Evolutionary conservation across 179 eudicot genomes (phyloP).

Genomic region (Dionaea muscipula): DNA sequence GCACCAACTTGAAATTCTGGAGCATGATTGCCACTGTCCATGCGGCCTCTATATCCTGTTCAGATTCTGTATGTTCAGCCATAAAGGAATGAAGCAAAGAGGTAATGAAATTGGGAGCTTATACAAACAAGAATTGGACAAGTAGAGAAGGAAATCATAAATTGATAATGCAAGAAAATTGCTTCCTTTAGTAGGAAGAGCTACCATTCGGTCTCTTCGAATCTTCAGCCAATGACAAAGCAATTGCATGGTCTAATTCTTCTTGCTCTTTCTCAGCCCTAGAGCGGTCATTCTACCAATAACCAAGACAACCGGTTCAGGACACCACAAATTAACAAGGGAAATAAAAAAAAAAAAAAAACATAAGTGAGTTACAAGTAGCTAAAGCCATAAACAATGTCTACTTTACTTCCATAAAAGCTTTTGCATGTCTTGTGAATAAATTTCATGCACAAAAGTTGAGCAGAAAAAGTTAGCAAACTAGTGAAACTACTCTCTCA

Average conservation of each 20-base stretch:
- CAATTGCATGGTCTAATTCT: conserved; percentile 54
- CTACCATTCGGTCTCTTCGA: conserved; percentile 42
- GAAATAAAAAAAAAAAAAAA: too few relatives aligned
- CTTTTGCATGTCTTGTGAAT: too few relatives aligned
- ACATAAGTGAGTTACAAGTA: too few relatives aligned
- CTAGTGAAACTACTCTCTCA: too few relatives aligned
- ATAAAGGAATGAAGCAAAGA: not conserved
- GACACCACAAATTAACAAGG: not conserved
- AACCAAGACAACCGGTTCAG: not conserved
- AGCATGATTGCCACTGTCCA: conserved; percentile 40
- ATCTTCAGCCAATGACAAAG: conserved; percentile 50
- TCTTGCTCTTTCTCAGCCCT: conserved; percentile 38
- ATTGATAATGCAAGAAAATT: not conserved
- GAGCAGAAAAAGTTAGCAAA: too few relatives aligned
- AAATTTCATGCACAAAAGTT: too few relatives aligned
- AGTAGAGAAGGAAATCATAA: not conserved
- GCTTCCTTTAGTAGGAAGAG: not conserved
- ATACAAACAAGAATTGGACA: not conserved
- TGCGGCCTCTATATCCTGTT: conserved; percentile 38
- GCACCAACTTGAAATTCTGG: conserved; percentile 39
- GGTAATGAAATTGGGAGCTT: not conserved
- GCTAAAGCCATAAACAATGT: too few relatives aligned
- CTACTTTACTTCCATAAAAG: too few relatives aligned
- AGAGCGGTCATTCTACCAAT: conserved; percentile 36
- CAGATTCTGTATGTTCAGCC: conserved; percentile 2